phyloP scores from a whole-genome alignment of 2,329 filamentous ascomycete genomes.

The Trichoderma pleuroti region DNA sequence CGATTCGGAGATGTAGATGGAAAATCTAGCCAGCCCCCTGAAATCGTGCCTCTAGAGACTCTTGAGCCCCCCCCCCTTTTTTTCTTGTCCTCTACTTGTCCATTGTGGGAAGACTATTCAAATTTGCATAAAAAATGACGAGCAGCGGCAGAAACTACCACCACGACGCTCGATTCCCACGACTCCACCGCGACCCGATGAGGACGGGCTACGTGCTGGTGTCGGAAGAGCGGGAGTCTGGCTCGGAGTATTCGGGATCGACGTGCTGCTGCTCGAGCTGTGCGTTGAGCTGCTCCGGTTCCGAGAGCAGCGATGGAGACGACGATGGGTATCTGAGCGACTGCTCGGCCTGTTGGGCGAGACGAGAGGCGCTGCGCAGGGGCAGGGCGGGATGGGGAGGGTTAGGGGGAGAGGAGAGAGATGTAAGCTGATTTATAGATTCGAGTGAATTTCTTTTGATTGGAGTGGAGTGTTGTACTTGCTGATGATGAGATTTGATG shows the following conservation, averaged over 20 bases:
- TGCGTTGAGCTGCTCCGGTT: not conserved
- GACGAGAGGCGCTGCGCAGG: not conserved
- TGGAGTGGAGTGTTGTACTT: too few species aligned
- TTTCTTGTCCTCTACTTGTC: not conserved
- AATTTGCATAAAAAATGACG: not conserved
- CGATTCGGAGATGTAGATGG: not conserved
- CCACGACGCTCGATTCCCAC: not conserved
- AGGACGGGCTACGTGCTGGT: slow-evolving; percentile 2
- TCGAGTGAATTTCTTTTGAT: too few species aligned
- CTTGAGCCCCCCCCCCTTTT: not conserved
- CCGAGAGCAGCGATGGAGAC: not conserved
- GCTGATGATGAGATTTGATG: not conserved
- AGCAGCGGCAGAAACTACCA: not conserved
- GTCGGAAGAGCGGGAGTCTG: not conserved
- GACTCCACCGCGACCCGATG: not conserved
- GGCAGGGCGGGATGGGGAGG: not conserved
- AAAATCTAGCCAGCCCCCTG: not conserved
- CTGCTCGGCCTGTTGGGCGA: slow-evolving; percentile 2
- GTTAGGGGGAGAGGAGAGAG: not conserved
- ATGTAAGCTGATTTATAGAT: not conserved
- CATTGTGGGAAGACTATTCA: not conserved
- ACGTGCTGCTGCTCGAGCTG: slow-evolving; percentile 15
- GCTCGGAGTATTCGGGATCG: slow-evolving; percentile 10
- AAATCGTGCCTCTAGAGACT: not conserved
- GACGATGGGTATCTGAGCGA: not conserved